Evolutionary conservation across 495 filamentous ascomycete species (phyloP), one percentile per base, ranked within the genome.

Genomic region (Staphylotrichum tortipilum): DNA sequence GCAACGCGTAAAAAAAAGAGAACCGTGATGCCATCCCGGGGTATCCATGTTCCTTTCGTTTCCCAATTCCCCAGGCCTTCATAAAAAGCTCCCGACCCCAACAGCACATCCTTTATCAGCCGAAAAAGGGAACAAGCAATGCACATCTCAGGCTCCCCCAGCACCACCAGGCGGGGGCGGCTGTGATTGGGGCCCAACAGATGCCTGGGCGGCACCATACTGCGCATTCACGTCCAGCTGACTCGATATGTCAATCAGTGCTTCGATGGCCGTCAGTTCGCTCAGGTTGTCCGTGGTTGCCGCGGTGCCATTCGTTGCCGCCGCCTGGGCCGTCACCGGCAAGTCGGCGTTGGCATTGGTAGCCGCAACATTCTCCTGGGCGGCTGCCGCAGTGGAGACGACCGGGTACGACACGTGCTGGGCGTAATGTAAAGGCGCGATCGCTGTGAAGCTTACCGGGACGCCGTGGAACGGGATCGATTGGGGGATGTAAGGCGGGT

Each of bases 401-500:
- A n/a, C n/a, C n/a, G n/a, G n/a, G n/a, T n/a, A n/a, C n/a, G n/a
- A n/a, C n/a, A n/a, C n/a, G n/a, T n/a, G n/a, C n/a, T n/a, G n/a
- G n/a, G 29, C 29, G 29, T 8, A 3, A 31, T 8, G 29, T 31
- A n/a, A n/a, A n/a, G n/a, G n/a, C n/a, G n/a, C n/a, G n/a, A n/a
- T n/a, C n/a, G n/a, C n/a, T n/a, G n/a, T n/a, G n/a, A n/a, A n/a
- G n/a, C n/a, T n/a, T n/a, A n/a, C 34, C 7, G 34, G 17, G 2
- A 5, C n/a, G 5, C 5, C 17, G 34, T 6, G 34, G 15, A 6
- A 18, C 21, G 17, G 17, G 7, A 37, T 4, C 15, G 15, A 19
- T 3, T 8, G 28, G 2, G 54, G 49, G 4, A 44, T 11, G 10
- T 34, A 48, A 2, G 55, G 52, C 2, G 51, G 55, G 26, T 57